These are phyloP conservation scores for Vishniacozyma victoriae DNA, from an alignment of 768 basidiomycete genomes.

Conservation along the genomic window DNA sequence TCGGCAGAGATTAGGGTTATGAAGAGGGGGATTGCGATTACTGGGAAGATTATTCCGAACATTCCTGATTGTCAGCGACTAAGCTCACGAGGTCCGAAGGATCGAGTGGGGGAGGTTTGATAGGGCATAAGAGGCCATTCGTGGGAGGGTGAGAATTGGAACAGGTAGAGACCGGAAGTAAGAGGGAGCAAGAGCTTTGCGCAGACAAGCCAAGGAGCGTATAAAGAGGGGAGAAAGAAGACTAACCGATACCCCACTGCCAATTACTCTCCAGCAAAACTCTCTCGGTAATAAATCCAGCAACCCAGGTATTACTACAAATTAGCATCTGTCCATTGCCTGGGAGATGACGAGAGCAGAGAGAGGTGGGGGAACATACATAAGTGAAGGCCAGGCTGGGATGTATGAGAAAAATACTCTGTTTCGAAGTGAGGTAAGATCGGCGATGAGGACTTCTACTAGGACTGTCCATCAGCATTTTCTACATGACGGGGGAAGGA, in stretches of 20 bases:
- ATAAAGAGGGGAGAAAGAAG: background rate
- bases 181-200: no score
- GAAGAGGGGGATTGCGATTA: conserved; percentile 18
- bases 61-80: conserved; percentile 9
- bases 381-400: conserved; percentile 38
- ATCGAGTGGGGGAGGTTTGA: no score
- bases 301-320: conserved; percentile 42
- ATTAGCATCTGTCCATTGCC: background rate
- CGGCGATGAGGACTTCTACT: conserved; percentile 45
- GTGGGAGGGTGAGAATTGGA: no score
- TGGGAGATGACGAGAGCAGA: no score
- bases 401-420: conserved; percentile 44
- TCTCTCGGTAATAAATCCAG: conserved; percentile 30
- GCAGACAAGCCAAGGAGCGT: no score
- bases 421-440: conserved; percentile 34
- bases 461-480: conserved; percentile 4
- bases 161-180: no score
- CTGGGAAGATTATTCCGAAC: conserved; percentile 44
- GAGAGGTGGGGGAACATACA: no score
- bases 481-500: background rate
- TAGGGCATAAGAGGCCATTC: no score
- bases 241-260: conserved; percentile 42
- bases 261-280: conserved; percentile 28
- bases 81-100: background rate
- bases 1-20: conserved; percentile 22